A percentile compares a stretch with the other conserved stretches of the same genome.
Evolutionary conservation across 352 stramenopile species (phyloP).

Genomic region (Globisporangium middletonii): DNA sequence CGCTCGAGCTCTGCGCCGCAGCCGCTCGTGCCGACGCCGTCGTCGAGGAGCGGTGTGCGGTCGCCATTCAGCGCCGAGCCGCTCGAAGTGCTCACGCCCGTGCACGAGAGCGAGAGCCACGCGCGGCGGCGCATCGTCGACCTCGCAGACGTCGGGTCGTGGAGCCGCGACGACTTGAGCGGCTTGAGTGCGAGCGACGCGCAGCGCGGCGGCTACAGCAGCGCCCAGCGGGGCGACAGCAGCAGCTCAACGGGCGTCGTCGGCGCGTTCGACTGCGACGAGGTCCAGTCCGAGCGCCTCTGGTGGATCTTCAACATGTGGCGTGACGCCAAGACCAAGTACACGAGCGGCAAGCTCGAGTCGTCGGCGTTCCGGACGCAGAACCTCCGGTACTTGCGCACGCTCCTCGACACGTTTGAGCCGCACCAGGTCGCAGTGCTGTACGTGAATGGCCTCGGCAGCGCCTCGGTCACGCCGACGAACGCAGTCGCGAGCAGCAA

Average conservation of each 20-base stretch:
- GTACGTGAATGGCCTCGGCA: constrained; percentile 29
- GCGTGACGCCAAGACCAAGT: constrained; percentile 57
- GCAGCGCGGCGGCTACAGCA: constrained; percentile 2
- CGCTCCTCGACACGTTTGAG: constrained; percentile 69
- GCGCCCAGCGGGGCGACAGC: constrained; percentile 32
- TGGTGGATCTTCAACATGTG: constrained; percentile 84
- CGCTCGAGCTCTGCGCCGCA: constrained; percentile 59
- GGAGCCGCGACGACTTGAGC: constrained; percentile 16
- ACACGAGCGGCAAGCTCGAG: constrained; percentile 66
- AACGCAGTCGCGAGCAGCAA: constrained; percentile 8
- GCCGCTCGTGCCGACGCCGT: constrained; percentile 9
- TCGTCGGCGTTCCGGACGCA: constrained; percentile 53
- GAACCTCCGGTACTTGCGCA: constrained; percentile 67
- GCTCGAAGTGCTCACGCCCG: constrained; percentile 20
- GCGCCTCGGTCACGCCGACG: constrained; percentile 21
- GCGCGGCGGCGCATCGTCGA: constrained; percentile 34
- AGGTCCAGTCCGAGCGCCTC: constrained; percentile 72
- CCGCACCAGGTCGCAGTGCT: constrained; percentile 75
- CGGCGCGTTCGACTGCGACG: constrained; percentile 72
- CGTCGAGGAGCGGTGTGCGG: constrained; percentile 2
- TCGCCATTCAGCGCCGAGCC: background rate
- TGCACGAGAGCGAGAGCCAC: constrained; percentile 11
- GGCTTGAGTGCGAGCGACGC: constrained; percentile 21
- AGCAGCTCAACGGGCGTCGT: constrained; percentile 51
- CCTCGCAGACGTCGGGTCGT: constrained; percentile 46